These are phyloP conservation scores for Colletotrichum aenigma DNA, from an alignment of 2,329 filamentous ascomycete species.

Conservation along the genomic window DNA sequence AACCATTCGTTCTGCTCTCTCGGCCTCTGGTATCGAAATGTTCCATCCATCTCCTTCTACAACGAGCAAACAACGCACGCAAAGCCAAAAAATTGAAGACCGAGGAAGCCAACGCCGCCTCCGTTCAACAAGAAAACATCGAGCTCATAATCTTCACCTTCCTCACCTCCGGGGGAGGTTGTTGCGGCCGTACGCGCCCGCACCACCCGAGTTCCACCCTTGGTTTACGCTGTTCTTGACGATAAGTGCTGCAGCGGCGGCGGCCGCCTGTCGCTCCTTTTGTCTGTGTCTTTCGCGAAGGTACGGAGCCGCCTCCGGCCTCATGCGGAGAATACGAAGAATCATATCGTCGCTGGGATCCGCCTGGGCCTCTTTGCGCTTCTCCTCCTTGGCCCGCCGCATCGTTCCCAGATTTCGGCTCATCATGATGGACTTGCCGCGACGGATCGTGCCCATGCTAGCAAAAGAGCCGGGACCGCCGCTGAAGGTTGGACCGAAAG, in stretches of 20 bases:
- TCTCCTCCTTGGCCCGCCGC: constrained; percentile 94
- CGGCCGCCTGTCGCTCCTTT: constrained; percentile 89
- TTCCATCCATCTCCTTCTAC: neutral
- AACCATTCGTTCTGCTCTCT: neutral
- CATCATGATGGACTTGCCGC: constrained; percentile 87
- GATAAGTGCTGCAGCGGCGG: constrained; percentile 91
- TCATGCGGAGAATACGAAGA: constrained; percentile 90
- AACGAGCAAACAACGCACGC: neutral
- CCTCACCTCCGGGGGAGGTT: constrained; percentile 52
- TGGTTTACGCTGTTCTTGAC: constrained; percentile 84
- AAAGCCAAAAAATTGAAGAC: neutral
- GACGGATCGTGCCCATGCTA: constrained; percentile 70
- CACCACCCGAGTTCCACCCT: constrained; percentile 52
- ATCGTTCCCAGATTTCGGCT: constrained; percentile 94
- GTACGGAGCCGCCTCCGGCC: constrained; percentile 86
- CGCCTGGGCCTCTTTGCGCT: constrained; percentile 91
- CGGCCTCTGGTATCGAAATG: constrained; percentile 13
- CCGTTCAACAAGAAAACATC: neutral
- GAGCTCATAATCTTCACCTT: neutral
- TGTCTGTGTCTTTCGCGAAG: constrained; percentile 90
- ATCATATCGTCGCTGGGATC: constrained; percentile 99
- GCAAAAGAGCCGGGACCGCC: constrained; percentile 57
- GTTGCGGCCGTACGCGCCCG: constrained; percentile 49
- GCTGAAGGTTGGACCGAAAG: constrained; percentile 53
- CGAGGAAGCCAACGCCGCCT: neutral